Base-by-base conservation (phyloP, 495 filamentous ascomycete genomes). In the Neurospora discreta region DNA sequence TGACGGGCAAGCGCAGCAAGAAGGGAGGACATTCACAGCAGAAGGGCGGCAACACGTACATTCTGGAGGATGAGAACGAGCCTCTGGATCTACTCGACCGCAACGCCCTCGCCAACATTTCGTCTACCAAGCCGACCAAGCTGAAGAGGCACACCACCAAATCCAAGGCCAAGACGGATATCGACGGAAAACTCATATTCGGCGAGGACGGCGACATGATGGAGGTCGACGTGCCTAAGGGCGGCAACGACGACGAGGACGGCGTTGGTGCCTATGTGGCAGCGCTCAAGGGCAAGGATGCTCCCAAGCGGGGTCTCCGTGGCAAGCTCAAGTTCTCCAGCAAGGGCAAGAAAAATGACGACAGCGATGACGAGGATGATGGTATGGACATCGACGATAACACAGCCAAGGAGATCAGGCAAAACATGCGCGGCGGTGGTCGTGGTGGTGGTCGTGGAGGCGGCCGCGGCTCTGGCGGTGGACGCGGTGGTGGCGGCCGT, bases 181-280 rank as follows among this genome's bases (percentile, higher is more conserved):
- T 89, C 30, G 93, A 98, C 74, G 95, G 96, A n/a, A 96, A 95
- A 82, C 87, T 99, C 5, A 84, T 98, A 46, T 84, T 99, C 30
- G 90, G 89, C 44, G 83, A 88, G 39, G 85, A 85, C 4, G 83
- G 84, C 52, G 82, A 84, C 43, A 83, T 83, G 15, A 88, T 87
- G 52, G 89, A 82, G 16, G 90, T 89, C 81, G 89, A 88, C 80
- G 81, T 87, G 42, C 91, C 91, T 76, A 81, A 81, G 5, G 79
- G 82, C 16, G 79, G 81, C 33, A 84, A 75, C 26, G 83, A 82
- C 71, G 81, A 81, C 68, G 89, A 88, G 73, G 86, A 82, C 33
- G 91, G 93, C 18, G 90, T 98, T 23, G 92, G 92, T 75, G 95
- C 95, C 39, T 99, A 98, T 80, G 92, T 99, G 16, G 89, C 91